Percentiles rank a stretch among this genome's conserved stretches.
These are phyloP conservation scores for Porpolomopsis calyptriformis DNA, from an alignment of 768 basidiomycete species.

Conservation along the genomic window DNA sequence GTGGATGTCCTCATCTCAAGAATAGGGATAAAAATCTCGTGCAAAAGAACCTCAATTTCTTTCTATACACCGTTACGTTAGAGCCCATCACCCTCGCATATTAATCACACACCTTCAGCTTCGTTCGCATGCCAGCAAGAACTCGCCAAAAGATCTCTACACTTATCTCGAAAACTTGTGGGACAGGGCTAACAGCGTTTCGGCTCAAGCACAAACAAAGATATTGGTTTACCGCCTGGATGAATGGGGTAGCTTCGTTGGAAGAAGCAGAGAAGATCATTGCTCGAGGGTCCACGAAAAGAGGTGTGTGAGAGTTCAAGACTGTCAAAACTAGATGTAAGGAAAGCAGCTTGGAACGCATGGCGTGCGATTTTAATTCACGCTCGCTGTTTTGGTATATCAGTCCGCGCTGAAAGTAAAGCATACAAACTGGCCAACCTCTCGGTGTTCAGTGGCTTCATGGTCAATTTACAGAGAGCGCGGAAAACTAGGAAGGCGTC, in stretches of 20 bases:
- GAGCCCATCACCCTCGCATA: slow-evolving; percentile 8
- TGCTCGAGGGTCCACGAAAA: slow-evolving; percentile 83
- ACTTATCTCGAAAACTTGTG: slow-evolving; percentile 94
- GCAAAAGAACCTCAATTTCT: slow-evolving; percentile 97
- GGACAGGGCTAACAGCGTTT: slow-evolving; percentile 91
- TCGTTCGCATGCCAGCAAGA: slow-evolving; percentile 86
- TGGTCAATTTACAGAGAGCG: slow-evolving; percentile 92
- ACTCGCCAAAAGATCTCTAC: slow-evolving; percentile 99
- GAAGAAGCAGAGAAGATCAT: slow-evolving; percentile 87
- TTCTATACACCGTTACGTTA: slow-evolving; percentile 43
- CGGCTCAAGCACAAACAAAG: slow-evolving; percentile 86
- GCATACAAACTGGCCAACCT: slow-evolving; percentile 38
- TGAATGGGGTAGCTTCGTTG: slow-evolving; percentile 78
- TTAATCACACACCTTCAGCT: slow-evolving; percentile 68
- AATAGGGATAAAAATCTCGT: slow-evolving; percentile 97
- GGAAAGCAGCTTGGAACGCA: slow-evolving; percentile 93
- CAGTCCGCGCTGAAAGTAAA: slow-evolving; percentile 3
- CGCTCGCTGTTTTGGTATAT: slow-evolving; percentile 53
- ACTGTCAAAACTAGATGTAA: slow-evolving; percentile 90
- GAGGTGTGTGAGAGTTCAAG: slow-evolving; percentile 79
- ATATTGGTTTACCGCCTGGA: slow-evolving; percentile 93
- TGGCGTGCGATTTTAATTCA: slow-evolving; percentile 92
- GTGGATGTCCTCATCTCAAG: slow-evolving; percentile 97
- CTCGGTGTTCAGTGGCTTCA: slow-evolving; percentile 92
- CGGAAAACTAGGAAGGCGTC: slow-evolving; percentile 98